Base-by-base conservation (phyloP, 768 basidiomycete species). In the Bullera alba region DNA sequence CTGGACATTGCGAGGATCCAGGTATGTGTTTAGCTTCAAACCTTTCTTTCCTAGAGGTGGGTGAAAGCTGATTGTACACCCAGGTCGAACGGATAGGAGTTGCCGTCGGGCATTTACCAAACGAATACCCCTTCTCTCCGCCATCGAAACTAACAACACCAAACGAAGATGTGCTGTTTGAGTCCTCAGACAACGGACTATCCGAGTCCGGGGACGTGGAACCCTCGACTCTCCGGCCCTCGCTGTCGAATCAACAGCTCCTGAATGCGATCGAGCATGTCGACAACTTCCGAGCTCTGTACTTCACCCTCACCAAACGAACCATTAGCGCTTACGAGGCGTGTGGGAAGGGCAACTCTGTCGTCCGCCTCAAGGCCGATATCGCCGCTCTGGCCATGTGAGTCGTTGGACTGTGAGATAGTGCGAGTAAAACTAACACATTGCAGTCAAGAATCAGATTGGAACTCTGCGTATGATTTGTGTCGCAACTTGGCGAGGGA, bases 371-470 rank as follows among this genome's bases (percentile, higher is more conserved):
- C 42, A 86, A 91, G 54, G 87, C 86, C 1, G 83, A 80, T 61
- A 76, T 96, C 15, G 93, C 91, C 2, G 87, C 86, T 15, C 79
- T 97, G 30, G 91, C 96, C 57, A 71, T 84, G 93, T 96, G 75
- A 57, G 89, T 75, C 36, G 1, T n/a, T 26, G 17, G 25, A n/a
- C 19, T 25, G 17, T 14, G 21, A 39, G 34, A 30, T 29, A 8
- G 14, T 22, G 21, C 17, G 39, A 36, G 27, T 8, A 3, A 14
- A 3, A 53, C 56, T 49, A 32, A 56, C 7, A 5, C 17, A 10
- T 22, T 6, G 39, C 22, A 25, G 59, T 56, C n/a, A 48, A 56
- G 19, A 48, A 10, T 25, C 58, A 27, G 51, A 64, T 29, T 67
- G 58, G 57, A 16, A 25, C 4, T n/a, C 42, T 27, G 60, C 67